Percentiles rank a stretch among this genome's conserved stretches.
These are phyloP conservation scores for Conoideocrella luteorostrata DNA, from an alignment of 2,329 filamentous ascomycete species.

Conservation along the genomic window DNA sequence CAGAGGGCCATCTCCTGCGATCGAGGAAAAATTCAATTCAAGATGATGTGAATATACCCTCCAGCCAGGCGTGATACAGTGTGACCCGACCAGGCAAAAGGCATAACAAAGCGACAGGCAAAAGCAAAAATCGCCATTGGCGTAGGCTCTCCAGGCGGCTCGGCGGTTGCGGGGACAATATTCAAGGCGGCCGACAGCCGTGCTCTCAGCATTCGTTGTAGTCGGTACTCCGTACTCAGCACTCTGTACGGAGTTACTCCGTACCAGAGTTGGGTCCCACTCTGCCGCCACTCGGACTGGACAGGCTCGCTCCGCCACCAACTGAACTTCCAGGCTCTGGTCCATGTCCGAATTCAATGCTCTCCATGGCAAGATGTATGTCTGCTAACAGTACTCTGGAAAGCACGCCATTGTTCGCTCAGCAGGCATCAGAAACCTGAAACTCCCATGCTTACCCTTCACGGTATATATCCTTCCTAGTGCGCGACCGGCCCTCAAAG, in stretches of 20 bases:
- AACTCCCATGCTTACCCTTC: conserved; percentile 2
- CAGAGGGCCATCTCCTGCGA: too few relatives aligned
- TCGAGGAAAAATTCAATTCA: too few relatives aligned
- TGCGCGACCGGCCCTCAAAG: background rate
- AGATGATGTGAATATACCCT: too few relatives aligned
- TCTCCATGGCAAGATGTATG: background rate
- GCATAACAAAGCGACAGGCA: background rate
- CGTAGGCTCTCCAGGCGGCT: background rate
- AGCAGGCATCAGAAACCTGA: conserved; percentile 1
- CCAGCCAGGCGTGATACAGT: background rate
- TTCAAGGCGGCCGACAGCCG: background rate
- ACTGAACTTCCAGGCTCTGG: background rate
- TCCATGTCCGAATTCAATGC: background rate
- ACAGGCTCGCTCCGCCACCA: background rate
- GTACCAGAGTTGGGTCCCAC: background rate
- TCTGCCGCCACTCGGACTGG: background rate
- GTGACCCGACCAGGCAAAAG: background rate
- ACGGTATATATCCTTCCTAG: conserved; percentile 1
- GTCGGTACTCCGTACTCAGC: too few relatives aligned
- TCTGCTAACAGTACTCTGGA: background rate
- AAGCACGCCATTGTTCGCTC: conserved; percentile 7
- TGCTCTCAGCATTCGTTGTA: background rate
- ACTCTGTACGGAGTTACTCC: too few relatives aligned
- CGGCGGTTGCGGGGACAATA: background rate
- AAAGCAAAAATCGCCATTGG: background rate